Evolutionary conservation across 148 eudicot species (phyloP), one percentile per base, ranked within the genome.

Genomic region (Talinum fruticosum): DNA sequence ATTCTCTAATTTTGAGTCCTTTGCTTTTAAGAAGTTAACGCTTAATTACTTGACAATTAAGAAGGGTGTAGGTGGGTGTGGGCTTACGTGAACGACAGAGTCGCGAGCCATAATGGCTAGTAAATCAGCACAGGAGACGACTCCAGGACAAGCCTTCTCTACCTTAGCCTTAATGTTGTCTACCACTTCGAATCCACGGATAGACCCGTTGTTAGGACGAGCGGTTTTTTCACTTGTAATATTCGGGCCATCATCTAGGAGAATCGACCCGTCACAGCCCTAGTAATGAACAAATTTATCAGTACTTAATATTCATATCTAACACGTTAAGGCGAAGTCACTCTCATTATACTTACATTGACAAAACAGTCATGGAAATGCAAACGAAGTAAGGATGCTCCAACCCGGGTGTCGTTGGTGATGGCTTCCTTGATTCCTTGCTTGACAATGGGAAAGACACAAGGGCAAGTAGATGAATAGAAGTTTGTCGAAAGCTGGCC

Each of bases 331-430:
- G 45, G 6, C 10, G 5, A 41, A 41, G 45, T 10, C 5, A 10
- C 26, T 18, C 26, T 18, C 2, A 5, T 54, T 13, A n/a, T 32
- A 62, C 84, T 80, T 79, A 89, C 90, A 67, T 89, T 84, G 29
- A 89, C 92, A 57, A 87, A 89, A 71, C 92, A 89, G 61, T 87
- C 90, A 79, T 89, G 92, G 79, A 89, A 89, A 73, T 85, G 89
- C 34, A 89, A 53, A 51, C 92, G 92, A 47, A 89, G 88, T 23
- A 89, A 75, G 10, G 92, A 87, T 0, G 92, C 92, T 14, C 90
- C 92, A 71, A 84, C 84, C 7, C 92, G 88, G n/a, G 86, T 37
- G 67, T 87, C 92, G 10, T 66, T 76, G 37, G 59, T 30, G 24
- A 87, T 76, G 15, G 88, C 92, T 15, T 69, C 69, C 7, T 28